phyloP scores from a whole-genome alignment of 2,329 filamentous ascomycete species.

The Cladosporium velox region DNA sequence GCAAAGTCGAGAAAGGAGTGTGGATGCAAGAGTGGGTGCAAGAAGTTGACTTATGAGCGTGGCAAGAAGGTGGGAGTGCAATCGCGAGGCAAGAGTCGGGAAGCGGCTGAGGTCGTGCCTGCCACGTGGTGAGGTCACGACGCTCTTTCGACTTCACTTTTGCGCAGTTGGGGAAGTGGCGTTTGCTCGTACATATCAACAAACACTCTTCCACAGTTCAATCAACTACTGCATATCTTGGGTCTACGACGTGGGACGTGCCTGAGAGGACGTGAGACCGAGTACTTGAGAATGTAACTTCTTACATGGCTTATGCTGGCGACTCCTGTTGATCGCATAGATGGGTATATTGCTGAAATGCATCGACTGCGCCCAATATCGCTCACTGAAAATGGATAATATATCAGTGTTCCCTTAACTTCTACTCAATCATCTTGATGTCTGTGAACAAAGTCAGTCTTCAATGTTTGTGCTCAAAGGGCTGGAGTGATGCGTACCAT shows the following conservation, averaged over 20 bases:
- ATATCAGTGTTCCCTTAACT: not conserved
- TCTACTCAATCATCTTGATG: slow-evolving; percentile 2
- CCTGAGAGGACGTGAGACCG: not conserved
- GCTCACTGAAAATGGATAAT: not conserved
- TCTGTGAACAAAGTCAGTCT: slow-evolving; percentile 8
- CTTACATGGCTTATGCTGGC: not conserved
- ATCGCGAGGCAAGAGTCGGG: not conserved
- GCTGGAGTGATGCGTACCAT: slow-evolving; percentile 10
- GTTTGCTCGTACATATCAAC: not conserved
- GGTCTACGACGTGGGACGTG: not conserved
- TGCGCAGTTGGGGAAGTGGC: not conserved
- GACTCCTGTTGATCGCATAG: not conserved
- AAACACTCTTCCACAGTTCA: not conserved
- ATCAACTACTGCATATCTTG: not conserved
- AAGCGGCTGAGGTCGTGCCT: slow-evolving; percentile 9
- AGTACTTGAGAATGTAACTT: not conserved
- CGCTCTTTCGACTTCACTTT: not conserved
- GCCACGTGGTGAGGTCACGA: not conserved
- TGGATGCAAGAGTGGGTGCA: not conserved
- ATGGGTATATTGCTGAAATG: slow-evolving; percentile 16
- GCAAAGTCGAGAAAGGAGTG: slow-evolving; percentile 9
- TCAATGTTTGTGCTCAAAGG: not conserved
- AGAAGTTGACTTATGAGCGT: not conserved
- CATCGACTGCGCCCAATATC: not conserved
- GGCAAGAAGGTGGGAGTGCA: not conserved